phyloP scores from a whole-genome alignment of 352 stramenopile species.

The Globisporangium canariense region DNA sequence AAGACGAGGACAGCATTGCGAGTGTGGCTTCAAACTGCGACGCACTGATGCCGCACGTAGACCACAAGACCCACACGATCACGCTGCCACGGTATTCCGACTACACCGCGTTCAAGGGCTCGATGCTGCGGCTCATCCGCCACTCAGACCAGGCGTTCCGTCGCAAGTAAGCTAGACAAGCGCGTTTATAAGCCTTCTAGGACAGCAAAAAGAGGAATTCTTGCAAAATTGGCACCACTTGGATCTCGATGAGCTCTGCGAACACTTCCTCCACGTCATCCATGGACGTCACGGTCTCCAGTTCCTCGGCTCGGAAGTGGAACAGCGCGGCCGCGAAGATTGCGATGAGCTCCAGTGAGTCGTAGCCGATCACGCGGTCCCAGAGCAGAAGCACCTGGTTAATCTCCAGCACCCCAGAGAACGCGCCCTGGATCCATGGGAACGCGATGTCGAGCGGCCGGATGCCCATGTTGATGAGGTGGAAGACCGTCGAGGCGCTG shows the following conservation, averaged over 20 bases:
- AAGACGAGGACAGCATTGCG: slow-evolving; percentile 7
- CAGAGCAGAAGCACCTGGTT: slow-evolving; percentile 73
- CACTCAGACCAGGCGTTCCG: slow-evolving; percentile 33
- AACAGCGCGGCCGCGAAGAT: slow-evolving; percentile 73
- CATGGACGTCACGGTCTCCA: slow-evolving; percentile 34
- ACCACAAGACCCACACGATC: slow-evolving; percentile 32
- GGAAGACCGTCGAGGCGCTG: slow-evolving; percentile 48
- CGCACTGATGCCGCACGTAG: slow-evolving; percentile 36
- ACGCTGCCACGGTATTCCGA: slow-evolving; percentile 48
- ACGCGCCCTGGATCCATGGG: slow-evolving; percentile 75
- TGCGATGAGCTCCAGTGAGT: slow-evolving; percentile 63
- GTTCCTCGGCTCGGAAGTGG: slow-evolving; percentile 55
- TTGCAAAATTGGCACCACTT: slow-evolving; percentile 64
- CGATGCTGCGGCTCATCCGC: slow-evolving; percentile 42
- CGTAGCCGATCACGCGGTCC: slow-evolving; percentile 72
- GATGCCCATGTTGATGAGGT: slow-evolving; percentile 57
- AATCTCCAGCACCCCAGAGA: slow-evolving; percentile 75
- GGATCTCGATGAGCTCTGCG: slow-evolving; percentile 64
- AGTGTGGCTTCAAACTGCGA: slow-evolving; percentile 19
- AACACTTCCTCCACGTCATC: slow-evolving; percentile 69
- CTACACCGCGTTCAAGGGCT: slow-evolving; percentile 48
- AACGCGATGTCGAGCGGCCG: slow-evolving; percentile 71
- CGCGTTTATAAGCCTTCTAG: slow-evolving; percentile 14
- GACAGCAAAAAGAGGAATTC: slow-evolving; percentile 62
- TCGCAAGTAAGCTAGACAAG: slow-evolving; percentile 17